Base-by-base conservation (phyloP, 140 eudicot species). In the Stevia rebaudiana region DNA sequence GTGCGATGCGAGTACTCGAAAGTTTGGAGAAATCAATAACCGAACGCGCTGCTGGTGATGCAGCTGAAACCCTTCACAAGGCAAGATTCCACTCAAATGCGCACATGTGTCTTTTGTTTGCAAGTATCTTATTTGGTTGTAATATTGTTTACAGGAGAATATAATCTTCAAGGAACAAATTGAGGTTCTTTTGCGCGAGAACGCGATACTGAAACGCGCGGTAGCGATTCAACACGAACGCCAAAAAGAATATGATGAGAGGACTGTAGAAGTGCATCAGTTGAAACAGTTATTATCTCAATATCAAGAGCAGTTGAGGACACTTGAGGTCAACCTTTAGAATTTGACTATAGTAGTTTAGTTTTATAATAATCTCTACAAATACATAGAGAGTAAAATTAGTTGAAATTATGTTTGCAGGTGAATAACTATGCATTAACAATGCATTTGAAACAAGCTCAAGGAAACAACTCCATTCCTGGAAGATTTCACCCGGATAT, bases 161-260 rank as follows among this genome's bases (percentile, higher is more conserved):
- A 25, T 51, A 62, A 71, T 74, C 57, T 67, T 84, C 18, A 86
- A 84, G 80, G 94, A 86, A 71, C 97, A 84, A 70, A 61, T 71
- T 15, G 87, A 83, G 74, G 82, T 61, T 21, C 65, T 86, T 7
- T 43, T 73, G 19, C 59, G 78, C 9, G 94, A 90, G 56, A 90
- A 90, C n/a, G 52, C 61, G 50, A 86, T 86, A 25, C 85, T 90
- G 60, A 90, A 90, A 63, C 90, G 90, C 24, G 95, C 88, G 59
- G 94, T 90, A 43, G 46, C 85, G 10, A 84, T 79, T 49, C 95
- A 83, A 53, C 88, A 86, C 39, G 95, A 90, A 65, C 82, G 95
- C 6, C 95, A 86, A 22, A 86, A 84, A 76, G 97, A 76, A 47
- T 83, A 62, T 25, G 90, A 90, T 6, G 85, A 78, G 46, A 83